Evolutionary conservation across 352 stramenopile species (phyloP).

Genomic region (Phytophthora litchii): DNA sequence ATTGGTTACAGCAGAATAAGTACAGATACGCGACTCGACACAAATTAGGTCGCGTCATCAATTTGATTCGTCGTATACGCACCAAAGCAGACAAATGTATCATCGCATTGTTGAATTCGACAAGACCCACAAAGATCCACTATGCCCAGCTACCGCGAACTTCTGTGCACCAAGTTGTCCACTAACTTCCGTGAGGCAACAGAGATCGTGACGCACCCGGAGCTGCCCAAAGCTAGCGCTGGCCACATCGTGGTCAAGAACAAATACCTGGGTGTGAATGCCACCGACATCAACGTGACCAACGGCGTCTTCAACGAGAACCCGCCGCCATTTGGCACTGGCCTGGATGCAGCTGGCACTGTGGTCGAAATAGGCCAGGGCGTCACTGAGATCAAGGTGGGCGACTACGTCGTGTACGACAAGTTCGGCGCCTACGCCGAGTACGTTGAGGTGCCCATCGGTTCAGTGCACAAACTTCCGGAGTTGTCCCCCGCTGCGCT

Average conservation of each 20-base stretch:
- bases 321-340: constrained; percentile 51
- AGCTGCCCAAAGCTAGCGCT: constrained; percentile 28
- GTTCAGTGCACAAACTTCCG: constrained; percentile 35
- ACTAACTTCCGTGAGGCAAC: constrained; percentile 46
- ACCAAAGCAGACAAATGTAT: constrained; percentile 4
- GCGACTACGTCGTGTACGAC: constrained; percentile 48
- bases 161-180: constrained; percentile 43
- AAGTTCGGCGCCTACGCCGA: constrained; percentile 42
- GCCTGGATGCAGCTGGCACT: constrained; percentile 46
- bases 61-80: constrained; percentile 1
- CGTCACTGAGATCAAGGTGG: constrained; percentile 46
- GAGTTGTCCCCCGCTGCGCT: constrained; percentile 32
- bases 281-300: constrained; percentile 59
- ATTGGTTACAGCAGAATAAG: constrained; percentile 1
- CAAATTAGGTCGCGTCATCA: constrained; percentile 22
- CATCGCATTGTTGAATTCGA: constrained; percentile 26
- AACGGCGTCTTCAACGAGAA: constrained; percentile 53
- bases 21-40: constrained; percentile 24
- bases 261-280: constrained; percentile 54
- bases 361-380: constrained; percentile 41
- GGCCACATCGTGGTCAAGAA: constrained; percentile 40
- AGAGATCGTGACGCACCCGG: constrained; percentile 35
- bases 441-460: constrained; percentile 47
- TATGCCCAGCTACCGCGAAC: constrained; percentile 34
- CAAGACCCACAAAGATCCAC: constrained; percentile 1